These are phyloP conservation scores for Cokeromyces recurvatus DNA, from an alignment of 371 early-diverging fungal species.

Conservation along the genomic window DNA sequence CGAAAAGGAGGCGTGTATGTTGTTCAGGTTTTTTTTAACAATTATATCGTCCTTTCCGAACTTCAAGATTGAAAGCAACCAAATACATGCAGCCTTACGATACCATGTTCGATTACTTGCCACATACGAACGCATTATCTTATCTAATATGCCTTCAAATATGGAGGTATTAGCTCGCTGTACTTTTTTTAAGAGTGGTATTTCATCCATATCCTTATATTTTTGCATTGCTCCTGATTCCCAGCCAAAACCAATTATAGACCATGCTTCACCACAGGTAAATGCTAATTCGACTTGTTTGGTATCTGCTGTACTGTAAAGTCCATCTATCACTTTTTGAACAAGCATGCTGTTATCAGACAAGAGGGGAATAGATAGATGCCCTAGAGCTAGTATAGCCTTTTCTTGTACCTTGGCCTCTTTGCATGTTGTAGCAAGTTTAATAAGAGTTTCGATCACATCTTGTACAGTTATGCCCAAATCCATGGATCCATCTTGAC, in stretches of 20 bases:
- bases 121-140: conserved; percentile 49
- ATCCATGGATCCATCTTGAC: conserved; percentile 26
- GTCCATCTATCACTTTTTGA: conserved; percentile 43
- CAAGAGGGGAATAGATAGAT: conserved; percentile 53
- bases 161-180: conserved; percentile 6
- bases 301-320: conserved; percentile 60
- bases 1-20: conserved; percentile 70
- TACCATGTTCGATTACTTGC: conserved; percentile 54
- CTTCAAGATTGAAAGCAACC: conserved; percentile 81
- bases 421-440: conserved; percentile 49
- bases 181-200: conserved; percentile 9
- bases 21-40: conserved; percentile 47
- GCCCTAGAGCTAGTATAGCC: conserved; percentile 65
- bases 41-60: conserved; percentile 55
- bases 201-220: conserved; percentile 50
- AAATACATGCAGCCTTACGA: conserved; percentile 79
- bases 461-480: conserved; percentile 12
- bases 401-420: conserved; percentile 77
- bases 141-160: conserved; percentile 42
- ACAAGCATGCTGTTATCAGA: conserved; percentile 29
- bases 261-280: conserved; percentile 78
- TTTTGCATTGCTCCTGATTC: conserved; percentile 62
- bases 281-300: conserved; percentile 85
- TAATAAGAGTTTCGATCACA: conserved; percentile 45
- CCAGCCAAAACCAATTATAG: conserved; percentile 69